These are phyloP conservation scores for Crucibulum laeve DNA, from an alignment of 768 basidiomycete species.

Conservation along the genomic window DNA sequence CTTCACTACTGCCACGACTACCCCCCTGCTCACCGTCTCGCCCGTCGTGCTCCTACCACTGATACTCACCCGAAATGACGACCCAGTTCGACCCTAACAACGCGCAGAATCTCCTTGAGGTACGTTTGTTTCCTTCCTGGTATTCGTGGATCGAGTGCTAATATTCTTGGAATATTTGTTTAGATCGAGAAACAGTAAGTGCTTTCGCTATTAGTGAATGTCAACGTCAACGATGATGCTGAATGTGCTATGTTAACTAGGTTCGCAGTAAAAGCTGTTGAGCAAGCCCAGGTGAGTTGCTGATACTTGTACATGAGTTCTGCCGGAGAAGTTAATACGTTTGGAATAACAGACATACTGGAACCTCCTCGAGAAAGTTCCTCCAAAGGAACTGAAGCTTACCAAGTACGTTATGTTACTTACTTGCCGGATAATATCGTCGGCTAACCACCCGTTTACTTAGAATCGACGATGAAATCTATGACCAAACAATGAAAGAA, in stretches of 20 bases:
- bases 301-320: neutral
- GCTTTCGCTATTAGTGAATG: neutral
- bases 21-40: slow-evolving; percentile 2
- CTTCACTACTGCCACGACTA: too few relatives aligned
- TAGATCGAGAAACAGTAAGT: slow-evolving; percentile 97
- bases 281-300: slow-evolving; percentile 87
- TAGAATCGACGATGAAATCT: slow-evolving; percentile 91
- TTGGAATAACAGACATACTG: slow-evolving; percentile 73
- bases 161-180: neutral
- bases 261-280: slow-evolving; percentile 93
- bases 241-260: slow-evolving; percentile 23
- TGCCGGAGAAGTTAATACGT: neutral
- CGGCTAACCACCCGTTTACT: slow-evolving; percentile 2
- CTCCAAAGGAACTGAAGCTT: slow-evolving; percentile 71
- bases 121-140: slow-evolving; percentile 25
- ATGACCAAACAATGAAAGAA: slow-evolving; percentile 60
- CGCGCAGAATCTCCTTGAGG: slow-evolving; percentile 90
- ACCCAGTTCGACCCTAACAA: slow-evolving; percentile 79
- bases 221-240: neutral
- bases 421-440: slow-evolving; percentile 1
- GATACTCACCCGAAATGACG: slow-evolving; percentile 37
- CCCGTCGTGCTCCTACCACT: slow-evolving; percentile 4
- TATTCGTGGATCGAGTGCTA: neutral
- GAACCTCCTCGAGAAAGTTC: slow-evolving; percentile 82
- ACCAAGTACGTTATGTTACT: slow-evolving; percentile 59